Base-by-base conservation (phyloP, 495 filamentous ascomycete species). In the Aspergillus sclerotiicarbonarius region DNA sequence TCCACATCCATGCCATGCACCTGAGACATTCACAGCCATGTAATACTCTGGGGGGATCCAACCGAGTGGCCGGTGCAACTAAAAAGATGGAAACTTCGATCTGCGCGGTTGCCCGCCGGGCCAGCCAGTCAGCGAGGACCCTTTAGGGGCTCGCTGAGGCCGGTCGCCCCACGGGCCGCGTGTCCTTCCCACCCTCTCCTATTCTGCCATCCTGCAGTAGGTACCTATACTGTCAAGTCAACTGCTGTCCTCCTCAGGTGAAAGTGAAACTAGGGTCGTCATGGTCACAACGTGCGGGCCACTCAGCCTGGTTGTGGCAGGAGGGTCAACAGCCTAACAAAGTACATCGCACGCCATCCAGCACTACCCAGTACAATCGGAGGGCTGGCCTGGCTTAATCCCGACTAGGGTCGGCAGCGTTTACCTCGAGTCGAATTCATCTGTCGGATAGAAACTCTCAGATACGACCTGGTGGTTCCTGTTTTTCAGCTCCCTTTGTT, bases 91-190 rank as follows among this genome's bases (percentile, higher is more conserved):
- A 41, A 52, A 47, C 25, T 51, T 61, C 45, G 58, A 61, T 61
- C 58, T 58, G 54, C 57, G 51, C 53, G 52, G 32, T 45, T 57
- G 58, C 57, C 63, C 63, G 63, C 47, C 60, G 12, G 15, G 45
- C 47, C 44, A 52, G 43, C 60, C 58, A 62, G 21, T 62, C 60
- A 66, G 46, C 29, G 56, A 31, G 8, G 45, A 21, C 15, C 6
- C 6, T 18, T 46, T 59, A 35, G 35, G 25, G 32, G 16, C n/a
- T 49, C 37, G 35, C 41, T 50, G 37, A 20, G 35, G 6, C 29
- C 44, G 47, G n/a, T 16, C 53, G 60, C 63, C 63, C 63, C 60
- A 66, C 63, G 57, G 63, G 63, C 63, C 63, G 63, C 63, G 63
- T 66, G 63, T 66, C 63, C 63, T 37, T 53, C 52, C 18, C 43